These are phyloP conservation scores for Backusella liffmaniae DNA, from an alignment of 192 early-diverging fungal species.

Conservation along the genomic window DNA sequence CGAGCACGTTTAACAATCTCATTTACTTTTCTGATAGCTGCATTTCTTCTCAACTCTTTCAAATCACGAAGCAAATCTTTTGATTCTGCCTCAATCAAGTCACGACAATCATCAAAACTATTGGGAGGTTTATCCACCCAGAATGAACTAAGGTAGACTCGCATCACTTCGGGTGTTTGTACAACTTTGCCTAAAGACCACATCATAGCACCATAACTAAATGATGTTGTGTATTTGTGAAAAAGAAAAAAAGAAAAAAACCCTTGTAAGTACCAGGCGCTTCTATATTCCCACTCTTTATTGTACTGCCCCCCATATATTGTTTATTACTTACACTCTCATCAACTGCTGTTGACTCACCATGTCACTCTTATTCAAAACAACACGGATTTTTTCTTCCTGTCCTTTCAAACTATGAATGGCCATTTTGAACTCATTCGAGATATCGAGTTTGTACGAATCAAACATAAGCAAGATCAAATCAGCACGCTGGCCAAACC, in stretches of 20 bases:
- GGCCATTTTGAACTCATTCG: conserved; percentile 83
- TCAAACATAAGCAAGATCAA: conserved; percentile 87
- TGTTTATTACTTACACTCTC: conserved; percentile 60
- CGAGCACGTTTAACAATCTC: conserved; percentile 88
- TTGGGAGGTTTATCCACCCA: conserved; percentile 73
- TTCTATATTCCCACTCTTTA: not conserved
- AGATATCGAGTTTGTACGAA: conserved; percentile 87
- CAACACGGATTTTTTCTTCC: conserved; percentile 83
- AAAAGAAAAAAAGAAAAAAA: not conserved
- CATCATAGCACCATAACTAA: conserved; percentile 82
- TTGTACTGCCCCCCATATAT: not conserved
- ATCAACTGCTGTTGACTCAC: conserved; percentile 85
- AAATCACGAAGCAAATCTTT: conserved; percentile 76
- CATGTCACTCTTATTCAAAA: conserved; percentile 89
- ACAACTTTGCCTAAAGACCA: conserved; percentile 90
- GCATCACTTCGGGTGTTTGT: conserved; percentile 83
- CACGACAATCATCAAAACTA: conserved; percentile 67
- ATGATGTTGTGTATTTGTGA: not conserved
- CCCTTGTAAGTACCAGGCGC: not conserved
- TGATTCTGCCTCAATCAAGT: conserved; percentile 72
- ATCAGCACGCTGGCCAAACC: conserved; percentile 86
- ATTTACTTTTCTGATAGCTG: conserved; percentile 83
- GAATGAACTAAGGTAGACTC: conserved; percentile 83
- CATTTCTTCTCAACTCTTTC: conserved; percentile 72
- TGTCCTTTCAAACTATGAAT: conserved; percentile 77